These are phyloP conservation scores for Pythium brassicae DNA, from an alignment of 352 stramenopile species.

Conservation along the genomic window DNA sequence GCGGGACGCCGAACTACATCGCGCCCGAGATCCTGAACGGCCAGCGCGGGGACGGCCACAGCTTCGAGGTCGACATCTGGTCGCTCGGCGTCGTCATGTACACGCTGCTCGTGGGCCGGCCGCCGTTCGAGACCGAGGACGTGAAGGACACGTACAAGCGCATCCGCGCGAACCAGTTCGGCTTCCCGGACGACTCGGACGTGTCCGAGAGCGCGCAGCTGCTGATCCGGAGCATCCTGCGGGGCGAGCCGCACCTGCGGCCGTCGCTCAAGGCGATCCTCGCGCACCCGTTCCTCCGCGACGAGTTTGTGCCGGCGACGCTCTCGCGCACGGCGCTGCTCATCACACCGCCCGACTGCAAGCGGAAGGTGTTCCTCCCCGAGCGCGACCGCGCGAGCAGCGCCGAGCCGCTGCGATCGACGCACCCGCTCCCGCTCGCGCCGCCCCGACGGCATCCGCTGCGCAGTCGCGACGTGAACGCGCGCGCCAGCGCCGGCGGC, in stretches of 20 bases:
- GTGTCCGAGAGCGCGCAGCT: slow-evolving; percentile 81
- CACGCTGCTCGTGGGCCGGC: slow-evolving; percentile 95
- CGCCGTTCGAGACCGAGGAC: slow-evolving; percentile 96
- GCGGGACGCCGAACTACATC: slow-evolving; percentile 93
- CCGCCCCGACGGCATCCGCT: slow-evolving; percentile 33
- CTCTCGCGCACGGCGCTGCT: slow-evolving; percentile 63
- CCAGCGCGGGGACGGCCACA: slow-evolving; percentile 89
- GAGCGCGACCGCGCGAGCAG: not conserved
- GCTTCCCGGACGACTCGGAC: slow-evolving; percentile 87
- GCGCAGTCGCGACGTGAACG: slow-evolving; percentile 30
- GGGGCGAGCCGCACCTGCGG: slow-evolving; percentile 58
- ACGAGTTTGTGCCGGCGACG: slow-evolving; percentile 47
- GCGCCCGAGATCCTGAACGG: slow-evolving; percentile 91
- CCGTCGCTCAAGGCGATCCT: slow-evolving; percentile 78
- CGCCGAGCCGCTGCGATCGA: slow-evolving; percentile 14
- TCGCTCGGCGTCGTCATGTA: slow-evolving; percentile 97
- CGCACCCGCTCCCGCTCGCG: slow-evolving; percentile 14
- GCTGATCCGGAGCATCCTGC: slow-evolving; percentile 71
- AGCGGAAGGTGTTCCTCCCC: slow-evolving; percentile 14
- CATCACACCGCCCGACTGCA: slow-evolving; percentile 64
- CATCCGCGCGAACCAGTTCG: slow-evolving; percentile 96
- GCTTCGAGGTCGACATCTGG: slow-evolving; percentile 98
- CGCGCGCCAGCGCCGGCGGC: slow-evolving; percentile 3
- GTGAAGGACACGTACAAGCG: slow-evolving; percentile 98
- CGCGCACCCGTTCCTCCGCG: slow-evolving; percentile 68